Evolutionary conservation across 768 basidiomycete genomes (phyloP), one percentile per base, ranked within the genome.

Genomic region (Stropharia rugosoannulata): DNA sequence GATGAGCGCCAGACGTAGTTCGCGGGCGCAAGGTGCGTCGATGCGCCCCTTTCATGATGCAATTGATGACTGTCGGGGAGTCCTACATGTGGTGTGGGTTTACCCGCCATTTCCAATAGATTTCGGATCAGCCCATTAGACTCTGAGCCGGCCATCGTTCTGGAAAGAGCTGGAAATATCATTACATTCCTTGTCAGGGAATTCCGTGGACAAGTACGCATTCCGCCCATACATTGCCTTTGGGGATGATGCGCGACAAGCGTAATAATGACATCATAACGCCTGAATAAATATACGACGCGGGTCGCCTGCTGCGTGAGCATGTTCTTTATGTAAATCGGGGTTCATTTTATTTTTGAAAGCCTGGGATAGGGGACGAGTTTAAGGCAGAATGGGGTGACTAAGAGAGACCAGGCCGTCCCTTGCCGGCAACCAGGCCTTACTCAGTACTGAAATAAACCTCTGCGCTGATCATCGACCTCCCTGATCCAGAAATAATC

Each of bases 41-140:
- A 41, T 18, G 50, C 27, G 11, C 18, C 25, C 27, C 11, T 47
- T 35, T 38, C 32, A 63, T 63, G 62, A 63, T 63, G 62, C 62
- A 60, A 63, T 60, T 44, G 36, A 63, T 63, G 59, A 63, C 59
- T 48, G 12, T n/a, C 38, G 32, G n/a, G 29, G 35, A 45, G 18
- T 35, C 15, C 13, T 25, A 22, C 36, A 47, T 46, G 53, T 39
- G 45, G 45, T 29, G 9, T 22, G 25, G 43, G 37, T 48, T 37
- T 46, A 47, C 51, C 43, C 52, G 43, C 51, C 43, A 45, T 45
- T 38, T 49, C 36, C 48, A 49, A 49, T 18, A 13, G 18, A 39
- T 37, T 19, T 49, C 27, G 27, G 29, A 36, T 44, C 51, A 43
- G 3, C 9, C 18, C 29, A 42, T 43, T 36, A 32, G 13, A 35